phyloP scores from a whole-genome alignment of 2,329 filamentous ascomycete genomes.

The Xenosphaeropsis pyriputrescens region DNA sequence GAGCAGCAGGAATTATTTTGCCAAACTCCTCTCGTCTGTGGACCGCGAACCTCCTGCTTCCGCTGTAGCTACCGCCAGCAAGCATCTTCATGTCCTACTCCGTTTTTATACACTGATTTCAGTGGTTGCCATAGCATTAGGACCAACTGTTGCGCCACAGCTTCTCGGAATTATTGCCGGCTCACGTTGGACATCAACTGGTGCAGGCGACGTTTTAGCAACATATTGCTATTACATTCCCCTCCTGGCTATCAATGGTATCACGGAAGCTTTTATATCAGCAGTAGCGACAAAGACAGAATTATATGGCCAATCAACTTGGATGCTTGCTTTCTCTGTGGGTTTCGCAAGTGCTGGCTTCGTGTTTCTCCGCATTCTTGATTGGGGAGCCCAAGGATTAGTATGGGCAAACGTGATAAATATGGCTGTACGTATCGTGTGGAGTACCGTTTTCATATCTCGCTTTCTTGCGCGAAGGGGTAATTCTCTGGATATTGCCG shows the following conservation, averaged over 20 bases:
- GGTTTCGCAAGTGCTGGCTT: slow-evolving; percentile 65
- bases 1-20: slow-evolving; percentile 80
- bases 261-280: slow-evolving; percentile 84
- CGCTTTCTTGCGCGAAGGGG: slow-evolving; percentile 40
- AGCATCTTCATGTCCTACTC: slow-evolving; percentile 49
- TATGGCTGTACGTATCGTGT: slow-evolving; percentile 72
- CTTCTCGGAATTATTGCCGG: slow-evolving; percentile 67
- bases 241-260: slow-evolving; percentile 78
- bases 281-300: slow-evolving; percentile 66
- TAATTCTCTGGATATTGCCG: slow-evolving; percentile 23
- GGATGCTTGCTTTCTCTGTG: slow-evolving; percentile 72
- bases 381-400: slow-evolving; percentile 63
- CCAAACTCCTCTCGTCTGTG: slow-evolving; percentile 47
- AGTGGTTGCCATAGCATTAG: slow-evolving; percentile 50
- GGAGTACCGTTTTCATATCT: slow-evolving; percentile 62
- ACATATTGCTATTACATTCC: slow-evolving; percentile 89
- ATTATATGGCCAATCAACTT: slow-evolving; percentile 62
- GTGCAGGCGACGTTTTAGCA: slow-evolving; percentile 59
- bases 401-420: slow-evolving; percentile 83
- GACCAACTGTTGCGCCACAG: slow-evolving; percentile 60
- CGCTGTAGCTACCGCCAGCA: slow-evolving; percentile 24
- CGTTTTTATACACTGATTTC: slow-evolving; percentile 63
- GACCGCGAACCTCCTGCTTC: slow-evolving; percentile 12
- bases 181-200: slow-evolving; percentile 56
- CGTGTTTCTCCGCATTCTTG: slow-evolving; percentile 53